Conservation (phyloP, 495 filamentous ascomycete genomes). For the Neurospora tetrasperma region DNA sequence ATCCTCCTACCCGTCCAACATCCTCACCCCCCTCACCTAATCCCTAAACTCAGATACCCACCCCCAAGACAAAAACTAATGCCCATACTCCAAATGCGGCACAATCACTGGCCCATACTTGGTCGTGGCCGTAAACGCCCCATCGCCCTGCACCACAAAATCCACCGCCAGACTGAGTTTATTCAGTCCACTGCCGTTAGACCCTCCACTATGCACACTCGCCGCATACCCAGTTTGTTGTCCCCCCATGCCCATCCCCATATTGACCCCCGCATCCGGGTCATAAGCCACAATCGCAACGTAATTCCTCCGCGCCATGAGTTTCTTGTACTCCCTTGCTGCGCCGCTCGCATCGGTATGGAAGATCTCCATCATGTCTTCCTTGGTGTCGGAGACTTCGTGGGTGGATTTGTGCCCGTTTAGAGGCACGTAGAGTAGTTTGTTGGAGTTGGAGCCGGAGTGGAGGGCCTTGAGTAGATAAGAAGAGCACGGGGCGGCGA, state of each 20-base stretch:
- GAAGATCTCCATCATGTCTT: slow-evolving; percentile 99
- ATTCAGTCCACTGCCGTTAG: neutral
- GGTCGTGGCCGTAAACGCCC: slow-evolving; percentile 62
- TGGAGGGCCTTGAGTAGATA: slow-evolving; percentile 91
- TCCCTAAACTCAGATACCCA: too few relatives aligned
- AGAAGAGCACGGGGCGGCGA: slow-evolving; percentile 71
- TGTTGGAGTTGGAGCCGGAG: slow-evolving; percentile 87
- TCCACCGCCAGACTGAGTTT: slow-evolving; percentile 71
- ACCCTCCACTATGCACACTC: slow-evolving; percentile 17
- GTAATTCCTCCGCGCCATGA: slow-evolving; percentile 91
- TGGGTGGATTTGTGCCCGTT: slow-evolving; percentile 77
- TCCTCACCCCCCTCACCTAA: too few relatives aligned
- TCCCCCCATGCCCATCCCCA: slow-evolving; percentile 25
- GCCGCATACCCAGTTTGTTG: slow-evolving; percentile 13
- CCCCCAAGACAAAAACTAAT: slow-evolving; percentile 16
- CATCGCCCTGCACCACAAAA: slow-evolving; percentile 94
- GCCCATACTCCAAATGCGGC: slow-evolving; percentile 80
- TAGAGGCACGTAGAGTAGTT: slow-evolving; percentile 75
- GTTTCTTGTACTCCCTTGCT: slow-evolving; percentile 68
- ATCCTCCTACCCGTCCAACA: too few relatives aligned
- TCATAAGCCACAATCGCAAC: slow-evolving; percentile 91
- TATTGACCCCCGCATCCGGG: slow-evolving; percentile 52
- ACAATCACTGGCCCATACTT: slow-evolving; percentile 98
- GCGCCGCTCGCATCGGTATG: slow-evolving; percentile 72
- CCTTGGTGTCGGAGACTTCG: slow-evolving; percentile 75